Conservation (phyloP, 192 early-diverging fungal genomes). For the Coemansia sp. region DNA sequence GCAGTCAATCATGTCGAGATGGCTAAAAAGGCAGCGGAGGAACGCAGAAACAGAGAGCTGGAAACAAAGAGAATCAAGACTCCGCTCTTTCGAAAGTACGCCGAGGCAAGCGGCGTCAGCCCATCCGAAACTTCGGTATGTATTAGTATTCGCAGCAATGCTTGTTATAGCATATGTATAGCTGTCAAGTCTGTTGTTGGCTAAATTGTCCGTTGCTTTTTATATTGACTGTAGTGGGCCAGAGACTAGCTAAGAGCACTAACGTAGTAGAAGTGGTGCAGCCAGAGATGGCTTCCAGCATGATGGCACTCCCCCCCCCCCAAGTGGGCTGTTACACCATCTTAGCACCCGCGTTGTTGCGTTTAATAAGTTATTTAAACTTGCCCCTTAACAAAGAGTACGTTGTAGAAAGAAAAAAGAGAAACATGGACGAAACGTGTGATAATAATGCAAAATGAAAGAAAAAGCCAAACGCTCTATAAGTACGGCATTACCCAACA, state of each 20-base stretch:
- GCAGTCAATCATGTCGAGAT: slow-evolving; percentile 1
- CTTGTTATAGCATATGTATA: not conserved
- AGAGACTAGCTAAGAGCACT: not conserved
- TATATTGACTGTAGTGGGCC: not conserved
- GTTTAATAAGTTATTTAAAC: not conserved
- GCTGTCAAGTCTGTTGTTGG: too few relatives aligned
- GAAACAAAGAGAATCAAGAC: not conserved
- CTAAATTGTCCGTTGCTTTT: not conserved
- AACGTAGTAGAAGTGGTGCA: not conserved
- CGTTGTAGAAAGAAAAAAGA: not conserved
- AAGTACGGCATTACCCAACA: not conserved
- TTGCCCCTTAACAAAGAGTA: not conserved
- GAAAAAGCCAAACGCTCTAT: not conserved
- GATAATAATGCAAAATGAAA: not conserved
- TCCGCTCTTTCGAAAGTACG: not conserved
- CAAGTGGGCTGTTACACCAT: too few relatives aligned
- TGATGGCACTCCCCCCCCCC: too few relatives aligned
- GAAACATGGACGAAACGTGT: not conserved
- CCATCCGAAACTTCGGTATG: not conserved
- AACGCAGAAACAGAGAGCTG: slow-evolving; percentile 4
- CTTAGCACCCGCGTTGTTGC: not conserved
- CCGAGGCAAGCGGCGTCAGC: not conserved
- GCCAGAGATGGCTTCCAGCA: too few relatives aligned
- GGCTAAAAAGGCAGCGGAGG: slow-evolving; percentile 10
- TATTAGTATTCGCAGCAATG: not conserved